A percentile compares a stretch with the other conserved stretches of the same genome.
These are phyloP conservation scores for Calonectria honghensis DNA, from an alignment of 2,329 filamentous ascomycete species.

Conservation along the genomic window DNA sequence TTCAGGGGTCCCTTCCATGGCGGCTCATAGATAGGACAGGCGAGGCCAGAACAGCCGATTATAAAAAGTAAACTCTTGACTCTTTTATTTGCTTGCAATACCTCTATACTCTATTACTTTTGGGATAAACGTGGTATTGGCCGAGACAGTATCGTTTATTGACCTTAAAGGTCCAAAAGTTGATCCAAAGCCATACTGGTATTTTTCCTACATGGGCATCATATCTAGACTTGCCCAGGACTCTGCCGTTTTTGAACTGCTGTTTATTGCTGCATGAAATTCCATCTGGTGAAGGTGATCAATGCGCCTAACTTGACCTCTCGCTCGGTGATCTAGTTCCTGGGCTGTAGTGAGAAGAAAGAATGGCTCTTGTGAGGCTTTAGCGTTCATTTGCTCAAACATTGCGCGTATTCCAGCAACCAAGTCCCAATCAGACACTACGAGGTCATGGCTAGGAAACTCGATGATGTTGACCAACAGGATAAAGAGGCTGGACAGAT, in stretches of 20 bases:
- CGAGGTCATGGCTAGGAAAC: constrained; percentile 26
- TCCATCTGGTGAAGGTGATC: background rate
- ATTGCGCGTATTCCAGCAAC: background rate
- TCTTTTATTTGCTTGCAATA: no score
- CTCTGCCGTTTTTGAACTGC: no score
- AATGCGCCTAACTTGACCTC: constrained; percentile 17
- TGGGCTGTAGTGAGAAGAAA: constrained; percentile 28
- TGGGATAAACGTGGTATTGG: no score
- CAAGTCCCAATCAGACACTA: constrained; percentile 32
- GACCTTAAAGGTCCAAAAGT: no score
- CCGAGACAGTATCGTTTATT: no score
- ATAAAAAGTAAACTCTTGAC: no score
- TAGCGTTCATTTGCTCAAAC: constrained; percentile 39
- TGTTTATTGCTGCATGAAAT: background rate
- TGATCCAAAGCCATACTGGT: no score
- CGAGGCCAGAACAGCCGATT: no score
- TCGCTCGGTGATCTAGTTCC: constrained; percentile 11
- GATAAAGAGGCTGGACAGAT: constrained; percentile 37
- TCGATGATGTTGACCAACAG: constrained; percentile 43
- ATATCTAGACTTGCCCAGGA: no score
- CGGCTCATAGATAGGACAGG: background rate
- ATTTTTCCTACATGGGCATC: no score
- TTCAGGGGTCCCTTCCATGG: background rate
- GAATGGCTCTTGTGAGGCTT: constrained; percentile 33
- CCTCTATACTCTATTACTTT: no score